These are phyloP conservation scores for Dictyostelium brefeldianum DNA, from an alignment of 78 protist genomes.

Conservation along the genomic window DNA sequence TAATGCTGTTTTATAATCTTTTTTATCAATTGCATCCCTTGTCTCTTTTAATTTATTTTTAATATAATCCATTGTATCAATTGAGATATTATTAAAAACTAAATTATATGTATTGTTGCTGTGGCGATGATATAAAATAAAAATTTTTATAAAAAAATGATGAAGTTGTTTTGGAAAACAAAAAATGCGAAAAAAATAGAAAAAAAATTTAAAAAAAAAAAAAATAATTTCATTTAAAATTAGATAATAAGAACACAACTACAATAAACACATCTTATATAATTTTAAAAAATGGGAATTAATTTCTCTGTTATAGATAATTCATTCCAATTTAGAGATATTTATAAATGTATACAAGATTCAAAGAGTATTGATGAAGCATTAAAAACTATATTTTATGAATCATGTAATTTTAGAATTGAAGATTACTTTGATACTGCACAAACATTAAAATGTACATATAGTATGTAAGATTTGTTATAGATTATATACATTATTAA, in stretches of 20 bases:
- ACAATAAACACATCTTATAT: too few relatives aligned
- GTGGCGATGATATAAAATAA: too few relatives aligned
- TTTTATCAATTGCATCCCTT: slow-evolving; percentile 60
- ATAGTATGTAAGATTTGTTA: background rate
- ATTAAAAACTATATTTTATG: too few relatives aligned
- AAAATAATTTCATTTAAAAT: too few relatives aligned
- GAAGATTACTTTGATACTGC: background rate
- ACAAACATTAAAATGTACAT: background rate
- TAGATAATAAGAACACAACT: too few relatives aligned
- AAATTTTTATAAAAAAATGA: background rate
- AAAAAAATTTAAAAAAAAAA: too few relatives aligned
- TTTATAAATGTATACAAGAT: background rate
- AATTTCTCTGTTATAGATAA: background rate
- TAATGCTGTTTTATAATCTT: slow-evolving; percentile 62
- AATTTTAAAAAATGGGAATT: background rate
- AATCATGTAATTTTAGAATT: background rate
- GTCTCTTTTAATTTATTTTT: slow-evolving; percentile 57
- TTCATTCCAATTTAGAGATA: background rate
- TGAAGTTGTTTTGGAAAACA: background rate
- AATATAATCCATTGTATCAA: slow-evolving; percentile 10
- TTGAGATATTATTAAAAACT: background rate
- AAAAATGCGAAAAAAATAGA: background rate
- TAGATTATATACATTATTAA: too few relatives aligned
- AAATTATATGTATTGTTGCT: too few relatives aligned
- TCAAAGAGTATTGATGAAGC: background rate